These are phyloP conservation scores for Melaleuca quinquenervia DNA, from an alignment of 345 rosid genomes.

Conservation along the genomic window DNA sequence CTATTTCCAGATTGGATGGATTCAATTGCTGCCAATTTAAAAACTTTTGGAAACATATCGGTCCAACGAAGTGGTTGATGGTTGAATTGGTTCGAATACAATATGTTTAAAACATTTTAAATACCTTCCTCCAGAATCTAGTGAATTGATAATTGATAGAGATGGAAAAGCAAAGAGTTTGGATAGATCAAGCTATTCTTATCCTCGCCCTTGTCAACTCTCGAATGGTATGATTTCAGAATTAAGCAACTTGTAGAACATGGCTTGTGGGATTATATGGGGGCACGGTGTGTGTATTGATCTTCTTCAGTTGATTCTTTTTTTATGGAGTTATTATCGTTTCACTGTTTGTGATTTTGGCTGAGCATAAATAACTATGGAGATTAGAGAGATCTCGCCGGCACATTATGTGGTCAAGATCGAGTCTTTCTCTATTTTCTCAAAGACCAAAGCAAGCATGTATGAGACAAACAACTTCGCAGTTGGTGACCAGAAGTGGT, in stretches of 20 bases:
- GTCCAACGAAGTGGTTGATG: too few relatives aligned
- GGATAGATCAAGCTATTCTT: neutral
- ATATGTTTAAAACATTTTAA: too few relatives aligned
- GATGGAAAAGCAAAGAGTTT: neutral
- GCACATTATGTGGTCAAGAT: neutral
- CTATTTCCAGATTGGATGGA: too few relatives aligned
- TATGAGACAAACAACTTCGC: neutral
- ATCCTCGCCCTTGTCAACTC: neutral
- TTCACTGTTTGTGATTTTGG: neutral
- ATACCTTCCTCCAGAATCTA: neutral
- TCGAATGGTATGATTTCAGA: neutral
- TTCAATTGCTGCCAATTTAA: too few relatives aligned
- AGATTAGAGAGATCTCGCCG: neutral
- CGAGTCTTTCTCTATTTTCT: neutral
- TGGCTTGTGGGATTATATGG: neutral
- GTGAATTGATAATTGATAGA: neutral
- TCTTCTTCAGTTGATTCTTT: neutral
- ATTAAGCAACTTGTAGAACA: too few relatives aligned
- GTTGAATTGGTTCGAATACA: too few relatives aligned
- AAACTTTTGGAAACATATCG: too few relatives aligned
- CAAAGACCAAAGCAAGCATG: neutral
- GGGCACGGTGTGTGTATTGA: neutral
- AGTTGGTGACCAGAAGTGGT: neutral
- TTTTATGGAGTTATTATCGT: neutral
- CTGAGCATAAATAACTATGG: neutral